Conservation (phyloP, 768 basidiomycete species). For the Tephrocybe sp. region DNA sequence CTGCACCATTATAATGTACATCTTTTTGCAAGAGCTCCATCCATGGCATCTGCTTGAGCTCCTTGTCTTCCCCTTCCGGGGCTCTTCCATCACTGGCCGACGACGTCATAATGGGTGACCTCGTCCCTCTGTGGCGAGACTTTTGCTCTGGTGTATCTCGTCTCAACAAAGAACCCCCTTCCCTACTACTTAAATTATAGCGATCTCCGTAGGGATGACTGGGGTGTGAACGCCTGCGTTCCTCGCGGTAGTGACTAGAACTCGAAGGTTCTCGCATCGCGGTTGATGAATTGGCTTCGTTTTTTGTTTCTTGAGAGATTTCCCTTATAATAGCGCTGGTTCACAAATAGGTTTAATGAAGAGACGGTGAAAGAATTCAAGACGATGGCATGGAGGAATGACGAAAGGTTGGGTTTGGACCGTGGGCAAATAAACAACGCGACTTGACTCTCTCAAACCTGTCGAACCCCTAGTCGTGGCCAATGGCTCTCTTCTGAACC, state of each 20-base stretch:
- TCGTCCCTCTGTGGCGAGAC: background rate
- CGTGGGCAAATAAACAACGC: too few relatives aligned
- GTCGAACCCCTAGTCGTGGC: too few relatives aligned
- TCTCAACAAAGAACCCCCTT: background rate
- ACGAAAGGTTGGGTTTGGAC: too few relatives aligned
- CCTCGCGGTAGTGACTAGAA: conserved; percentile 12
- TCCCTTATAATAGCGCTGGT: too few relatives aligned
- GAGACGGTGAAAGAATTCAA: too few relatives aligned
- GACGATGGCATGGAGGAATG: too few relatives aligned
- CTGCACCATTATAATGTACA: conserved; percentile 12
- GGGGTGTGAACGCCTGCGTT: conserved; percentile 5
- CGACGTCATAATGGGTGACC: background rate
- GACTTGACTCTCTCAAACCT: too few relatives aligned
- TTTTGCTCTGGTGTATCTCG: background rate
- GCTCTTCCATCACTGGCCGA: background rate
- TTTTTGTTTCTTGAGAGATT: too few relatives aligned
- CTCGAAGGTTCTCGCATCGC: conserved; percentile 16
- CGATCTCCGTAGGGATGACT: conserved; percentile 2
- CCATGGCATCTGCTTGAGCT: conserved; percentile 18
- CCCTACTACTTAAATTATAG: background rate
- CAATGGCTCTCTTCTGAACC: too few relatives aligned
- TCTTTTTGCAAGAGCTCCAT: conserved; percentile 11
- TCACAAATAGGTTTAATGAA: too few relatives aligned
- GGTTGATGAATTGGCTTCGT: too few relatives aligned
- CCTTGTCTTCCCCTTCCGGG: background rate